Conservation (phyloP, 2,329 filamentous ascomycete genomes). For the Dactylellina parvicollis region DNA sequence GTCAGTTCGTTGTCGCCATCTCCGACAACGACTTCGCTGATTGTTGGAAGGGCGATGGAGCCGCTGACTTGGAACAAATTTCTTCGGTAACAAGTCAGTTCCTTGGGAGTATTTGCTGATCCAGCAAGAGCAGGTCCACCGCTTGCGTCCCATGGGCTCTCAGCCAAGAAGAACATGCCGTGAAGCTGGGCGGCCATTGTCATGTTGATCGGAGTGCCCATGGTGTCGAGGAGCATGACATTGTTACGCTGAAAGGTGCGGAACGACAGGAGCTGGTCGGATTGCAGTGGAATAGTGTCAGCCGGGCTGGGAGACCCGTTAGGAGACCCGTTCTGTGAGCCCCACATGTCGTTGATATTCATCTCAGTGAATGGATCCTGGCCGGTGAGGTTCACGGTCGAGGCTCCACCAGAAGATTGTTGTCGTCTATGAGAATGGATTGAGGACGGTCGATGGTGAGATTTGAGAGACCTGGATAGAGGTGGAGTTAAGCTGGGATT, state of each 20-base stretch:
- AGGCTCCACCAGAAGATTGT: slow-evolving; percentile 40
- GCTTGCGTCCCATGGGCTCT: slow-evolving; percentile 73
- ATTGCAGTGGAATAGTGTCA: slow-evolving; percentile 35
- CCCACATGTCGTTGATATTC: slow-evolving; percentile 44
- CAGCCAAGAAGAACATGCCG: slow-evolving; percentile 88
- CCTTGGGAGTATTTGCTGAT: slow-evolving; percentile 69
- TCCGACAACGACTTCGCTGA: slow-evolving; percentile 80
- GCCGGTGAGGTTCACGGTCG: slow-evolving; percentile 29
- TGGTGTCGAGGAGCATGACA: slow-evolving; percentile 71
- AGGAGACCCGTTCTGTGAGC: slow-evolving; percentile 37
- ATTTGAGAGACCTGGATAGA: slow-evolving; percentile 30
- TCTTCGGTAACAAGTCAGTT: slow-evolving; percentile 93
- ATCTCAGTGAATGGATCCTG: slow-evolving; percentile 49
- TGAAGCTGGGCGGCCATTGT: slow-evolving; percentile 79
- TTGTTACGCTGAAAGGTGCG: slow-evolving; percentile 48
- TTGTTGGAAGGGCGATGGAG: slow-evolving; percentile 80
- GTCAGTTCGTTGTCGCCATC: slow-evolving; percentile 85
- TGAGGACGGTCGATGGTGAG: slow-evolving; percentile 36
- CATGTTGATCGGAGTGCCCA: slow-evolving; percentile 71
- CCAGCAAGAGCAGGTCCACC: slow-evolving; percentile 67
- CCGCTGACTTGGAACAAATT: slow-evolving; percentile 97
- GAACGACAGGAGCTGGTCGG: slow-evolving; percentile 48
- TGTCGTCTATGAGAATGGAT: slow-evolving; percentile 47
- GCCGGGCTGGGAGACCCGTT: slow-evolving; percentile 42
- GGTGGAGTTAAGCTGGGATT: slow-evolving; percentile 35